Conservation (phyloP, 306 rosid species). For the Vigna angularis region DNA sequence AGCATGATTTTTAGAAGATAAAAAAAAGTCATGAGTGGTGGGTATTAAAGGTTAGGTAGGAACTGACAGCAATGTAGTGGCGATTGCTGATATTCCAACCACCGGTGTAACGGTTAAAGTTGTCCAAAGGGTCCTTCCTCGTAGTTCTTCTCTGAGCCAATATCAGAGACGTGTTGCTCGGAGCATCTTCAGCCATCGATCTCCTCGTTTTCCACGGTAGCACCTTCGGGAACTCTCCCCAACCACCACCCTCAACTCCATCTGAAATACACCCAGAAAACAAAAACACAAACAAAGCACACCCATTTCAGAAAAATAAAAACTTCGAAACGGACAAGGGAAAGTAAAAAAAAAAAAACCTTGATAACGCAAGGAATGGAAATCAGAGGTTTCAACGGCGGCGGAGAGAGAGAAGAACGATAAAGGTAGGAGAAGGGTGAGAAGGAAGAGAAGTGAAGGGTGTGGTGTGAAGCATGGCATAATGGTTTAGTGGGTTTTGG, state of each 20-base stretch:
- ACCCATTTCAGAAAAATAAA: neutral
- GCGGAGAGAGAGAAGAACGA: constrained; percentile 38
- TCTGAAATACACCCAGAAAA: neutral
- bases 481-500: neutral
- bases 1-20: neutral
- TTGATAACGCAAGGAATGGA: constrained; percentile 35
- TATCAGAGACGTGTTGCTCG: constrained; percentile 57
- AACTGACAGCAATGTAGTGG: constrained; percentile 83
- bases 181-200: constrained; percentile 54
- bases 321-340: neutral
- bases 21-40: neutral
- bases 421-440: constrained; percentile 33
- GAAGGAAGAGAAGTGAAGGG: constrained; percentile 38
- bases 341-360: constrained; percentile 39
- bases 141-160: constrained; percentile 73
- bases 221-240: constrained; percentile 39
- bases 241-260: constrained; percentile 49
- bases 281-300: neutral
- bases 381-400: constrained; percentile 33
- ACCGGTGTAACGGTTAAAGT: constrained; percentile 68
- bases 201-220: constrained; percentile 66
- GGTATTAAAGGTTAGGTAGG: constrained; percentile 11
- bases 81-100: constrained; percentile 84
- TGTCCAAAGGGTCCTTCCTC: constrained; percentile 70
- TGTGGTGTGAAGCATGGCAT: constrained; percentile 53